These are phyloP conservation scores for Xanthoconium stramineum DNA, from an alignment of 768 basidiomycete genomes.

Conservation along the genomic window DNA sequence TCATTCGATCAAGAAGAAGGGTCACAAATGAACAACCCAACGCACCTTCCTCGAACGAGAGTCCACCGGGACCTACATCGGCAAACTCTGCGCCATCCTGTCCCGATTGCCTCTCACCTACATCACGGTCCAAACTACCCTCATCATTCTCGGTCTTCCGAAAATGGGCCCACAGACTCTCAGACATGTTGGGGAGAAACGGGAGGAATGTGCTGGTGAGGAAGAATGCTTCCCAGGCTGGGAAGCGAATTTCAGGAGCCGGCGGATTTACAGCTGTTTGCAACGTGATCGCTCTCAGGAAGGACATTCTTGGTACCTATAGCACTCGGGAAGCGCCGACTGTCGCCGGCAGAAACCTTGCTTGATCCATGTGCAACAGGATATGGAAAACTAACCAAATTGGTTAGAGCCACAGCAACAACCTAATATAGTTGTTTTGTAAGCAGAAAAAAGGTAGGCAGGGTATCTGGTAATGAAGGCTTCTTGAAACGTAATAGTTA, in stretches of 20 bases:
- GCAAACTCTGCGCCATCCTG: slow-evolving; percentile 5
- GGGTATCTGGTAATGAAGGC: no score
- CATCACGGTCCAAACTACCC: not conserved
- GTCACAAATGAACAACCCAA: not conserved
- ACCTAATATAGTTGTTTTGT: no score
- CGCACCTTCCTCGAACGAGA: slow-evolving; percentile 50
- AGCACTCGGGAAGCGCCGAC: no score
- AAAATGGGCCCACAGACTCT: slow-evolving; percentile 1
- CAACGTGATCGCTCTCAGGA: no score
- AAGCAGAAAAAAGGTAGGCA: no score
- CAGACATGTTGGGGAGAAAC: slow-evolving; percentile 8
- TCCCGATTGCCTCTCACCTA: not conserved
- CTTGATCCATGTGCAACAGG: no score
- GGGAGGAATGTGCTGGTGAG: not conserved
- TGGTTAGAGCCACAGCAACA: no score
- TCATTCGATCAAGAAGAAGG: not conserved
- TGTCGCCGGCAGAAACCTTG: no score
- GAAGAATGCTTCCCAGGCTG: not conserved
- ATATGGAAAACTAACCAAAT: no score
- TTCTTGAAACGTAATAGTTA: no score
- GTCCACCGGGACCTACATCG: slow-evolving; percentile 37
- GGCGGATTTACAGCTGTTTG: slow-evolving; percentile 4
- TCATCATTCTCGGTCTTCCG: not conserved
- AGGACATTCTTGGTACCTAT: no score
- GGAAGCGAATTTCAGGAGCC: not conserved